Base-by-base conservation (phyloP, 495 filamentous ascomycete genomes). In the Lindgomyces ingoldianus region DNA sequence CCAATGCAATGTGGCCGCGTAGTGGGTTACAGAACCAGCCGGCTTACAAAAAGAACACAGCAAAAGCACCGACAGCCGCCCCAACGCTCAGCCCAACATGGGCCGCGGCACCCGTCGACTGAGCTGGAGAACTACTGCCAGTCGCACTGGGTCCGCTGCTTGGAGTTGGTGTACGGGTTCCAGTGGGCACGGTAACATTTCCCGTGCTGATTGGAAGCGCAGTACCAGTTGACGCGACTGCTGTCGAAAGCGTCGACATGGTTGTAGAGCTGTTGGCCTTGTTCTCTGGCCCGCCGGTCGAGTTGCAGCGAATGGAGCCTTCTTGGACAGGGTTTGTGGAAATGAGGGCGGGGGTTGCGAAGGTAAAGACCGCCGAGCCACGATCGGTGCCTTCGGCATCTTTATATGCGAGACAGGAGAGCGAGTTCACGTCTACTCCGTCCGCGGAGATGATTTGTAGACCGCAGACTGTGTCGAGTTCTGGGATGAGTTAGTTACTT, bases 251-350 rank as follows among this genome's bases (percentile, higher is more conserved):
- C 36, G 19, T 22, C 26, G 19, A 29, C 48, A 29, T 3, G 11
- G 48, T 41, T 4, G 11, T 55, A 4, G 26, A 36, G n/a, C 11
- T 6, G 39, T 21, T 41, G 52, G 10, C 11, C 26, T 9, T 6
- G 16, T 14, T 39, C 33, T 6, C 33, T 6, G 6, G 6, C 6
- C 33, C 33, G 33, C 33, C 33, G 14, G 6, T 39, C 14, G 36
- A 45, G 12, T 61, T 49, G 56, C 62, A 65, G 1, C 19, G 6
- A 8, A 65, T 55, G 8, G 62, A 29, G 18, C 39, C 39, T 24
- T 58, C 54, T 39, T 68, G 65, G 1, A 68, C 65, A 11, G 65
- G 65, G 47, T 62, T 68, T 1, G 65, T 68, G 24, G 65, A 16
- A 47, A 68, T 68, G 19, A 58, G 53, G 6, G 65, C 65, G 1